phyloP scores from a whole-genome alignment of 2,329 filamentous ascomycete species.

The Clathrospora elynae region DNA sequence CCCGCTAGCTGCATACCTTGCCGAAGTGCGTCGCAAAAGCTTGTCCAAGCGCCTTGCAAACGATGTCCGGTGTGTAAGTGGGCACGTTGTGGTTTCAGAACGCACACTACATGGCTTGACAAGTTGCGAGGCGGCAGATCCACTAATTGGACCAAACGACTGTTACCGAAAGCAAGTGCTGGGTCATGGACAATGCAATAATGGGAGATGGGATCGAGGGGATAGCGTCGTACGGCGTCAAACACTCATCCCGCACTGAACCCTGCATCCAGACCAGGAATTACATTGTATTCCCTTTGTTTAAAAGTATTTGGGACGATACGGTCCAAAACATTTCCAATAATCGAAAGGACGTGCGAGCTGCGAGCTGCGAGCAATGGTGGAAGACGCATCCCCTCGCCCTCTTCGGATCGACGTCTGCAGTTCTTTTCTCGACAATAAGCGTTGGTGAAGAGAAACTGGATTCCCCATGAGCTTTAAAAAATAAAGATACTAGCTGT shows the following conservation, averaged over 20 bases:
- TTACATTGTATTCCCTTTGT: slow-evolving; percentile 22
- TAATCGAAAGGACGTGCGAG: slow-evolving; percentile 14
- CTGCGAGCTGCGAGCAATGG: slow-evolving; percentile 18
- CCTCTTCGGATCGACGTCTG: neutral
- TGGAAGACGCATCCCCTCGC: neutral
- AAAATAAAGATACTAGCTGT: no score
- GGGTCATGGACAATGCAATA: slow-evolving; percentile 27
- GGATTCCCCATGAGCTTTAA: no score
- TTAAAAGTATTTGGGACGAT: slow-evolving; percentile 1
- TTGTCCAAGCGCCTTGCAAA: slow-evolving; percentile 41
- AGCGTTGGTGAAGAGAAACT: no score
- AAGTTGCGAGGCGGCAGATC: slow-evolving; percentile 18
- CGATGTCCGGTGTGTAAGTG: slow-evolving; percentile 38
- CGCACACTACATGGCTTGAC: slow-evolving; percentile 33
- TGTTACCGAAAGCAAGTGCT: slow-evolving; percentile 25
- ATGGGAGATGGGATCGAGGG: slow-evolving; percentile 41
- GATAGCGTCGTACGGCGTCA: slow-evolving; percentile 42
- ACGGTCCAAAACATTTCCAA: slow-evolving; percentile 26
- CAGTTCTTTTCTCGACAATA: neutral
- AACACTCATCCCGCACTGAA: slow-evolving; percentile 38
- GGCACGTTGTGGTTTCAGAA: slow-evolving; percentile 31
- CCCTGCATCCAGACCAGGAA: slow-evolving; percentile 31
- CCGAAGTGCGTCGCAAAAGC: slow-evolving; percentile 36
- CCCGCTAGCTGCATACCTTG: slow-evolving; percentile 34
- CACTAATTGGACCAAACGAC: slow-evolving; percentile 32